Percentiles rank a stretch among this genome's conserved stretches.
These are phyloP conservation scores for Tricholoma sp. DNA, from an alignment of 768 basidiomycete species.

Conservation along the genomic window DNA sequence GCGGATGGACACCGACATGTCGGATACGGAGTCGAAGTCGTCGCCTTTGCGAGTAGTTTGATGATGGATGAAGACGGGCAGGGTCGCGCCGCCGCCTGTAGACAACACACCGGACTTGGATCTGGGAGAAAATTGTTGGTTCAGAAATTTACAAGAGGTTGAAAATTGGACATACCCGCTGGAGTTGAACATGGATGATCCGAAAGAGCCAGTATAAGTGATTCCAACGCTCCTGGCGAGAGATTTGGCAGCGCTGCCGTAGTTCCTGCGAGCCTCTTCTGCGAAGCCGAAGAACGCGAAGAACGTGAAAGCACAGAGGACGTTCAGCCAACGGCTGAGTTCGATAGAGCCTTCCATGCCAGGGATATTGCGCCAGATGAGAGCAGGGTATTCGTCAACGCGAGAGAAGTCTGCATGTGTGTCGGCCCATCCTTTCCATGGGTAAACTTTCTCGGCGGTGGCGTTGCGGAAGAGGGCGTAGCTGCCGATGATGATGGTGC, in stretches of 20 bases:
- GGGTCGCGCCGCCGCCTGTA: slow-evolving; percentile 18
- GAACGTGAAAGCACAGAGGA: slow-evolving; percentile 41
- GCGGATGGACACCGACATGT: slow-evolving; percentile 33
- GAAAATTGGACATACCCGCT: slow-evolving; percentile 16
- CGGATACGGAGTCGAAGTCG: slow-evolving; percentile 43
- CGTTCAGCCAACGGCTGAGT: slow-evolving; percentile 32
- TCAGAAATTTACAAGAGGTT: neutral
- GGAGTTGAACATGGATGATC: slow-evolving; percentile 18
- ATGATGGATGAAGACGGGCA: slow-evolving; percentile 44
- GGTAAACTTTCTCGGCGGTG: slow-evolving; percentile 14
- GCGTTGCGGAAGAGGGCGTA: slow-evolving; percentile 25
- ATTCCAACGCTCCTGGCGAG: slow-evolving; percentile 26
- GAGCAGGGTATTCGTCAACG: slow-evolving; percentile 30
- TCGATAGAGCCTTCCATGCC: slow-evolving; percentile 19
- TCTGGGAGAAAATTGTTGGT: slow-evolving; percentile 3
- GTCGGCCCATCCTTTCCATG: slow-evolving; percentile 46
- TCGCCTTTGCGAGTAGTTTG: slow-evolving; percentile 41
- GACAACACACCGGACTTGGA: slow-evolving; percentile 18
- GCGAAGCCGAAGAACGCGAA: slow-evolving; percentile 55
- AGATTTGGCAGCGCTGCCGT: slow-evolving; percentile 26
- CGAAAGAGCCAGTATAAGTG: slow-evolving; percentile 10
- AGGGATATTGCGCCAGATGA: slow-evolving; percentile 28
- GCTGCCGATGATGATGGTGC: slow-evolving; percentile 33
- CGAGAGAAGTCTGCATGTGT: slow-evolving; percentile 47
- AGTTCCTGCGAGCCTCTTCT: slow-evolving; percentile 44